Evolutionary conservation across 1,284 basidiomycete species (phyloP), one percentile per base, ranked within the genome.

Genomic region (Porodaedalea pini): DNA sequence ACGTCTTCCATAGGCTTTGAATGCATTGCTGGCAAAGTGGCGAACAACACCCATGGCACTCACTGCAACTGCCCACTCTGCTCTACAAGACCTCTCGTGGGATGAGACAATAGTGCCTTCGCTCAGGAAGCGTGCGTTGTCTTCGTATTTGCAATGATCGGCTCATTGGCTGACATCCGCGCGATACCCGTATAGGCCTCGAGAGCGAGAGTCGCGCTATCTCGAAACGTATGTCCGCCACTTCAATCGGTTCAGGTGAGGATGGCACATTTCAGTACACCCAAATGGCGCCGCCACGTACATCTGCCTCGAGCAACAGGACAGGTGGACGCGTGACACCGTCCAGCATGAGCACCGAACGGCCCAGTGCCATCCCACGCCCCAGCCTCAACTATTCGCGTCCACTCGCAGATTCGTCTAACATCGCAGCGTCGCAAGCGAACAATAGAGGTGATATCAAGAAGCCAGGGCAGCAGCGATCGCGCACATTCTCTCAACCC

Each of bases 31-130:
- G 48, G 37, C 48, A 51, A 23, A 31, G 56, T 57, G 56, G 50
- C 47, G 40, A 47, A 44, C 23, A 31, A 29, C 43, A 29, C 23
- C 48, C 31, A 61, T 61, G 59, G 51, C 59, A 11, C 29, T 61
- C 51, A 61, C 59, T 45, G 56, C 59, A 56, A 57, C 56, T 40
- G 56, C 80, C 47, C 81, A 82, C 71, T 76, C 80, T 59, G 77
- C 79, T 54, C 70, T 78, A 44, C 70, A 77, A 63, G 78, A 78
- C 49, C 82, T 80, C 40, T 80, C 78, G 34, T 88, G 85, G 85
- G 84, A 86, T 67, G 83, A 86, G 66, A 78, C 80, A 56, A 85
- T 88, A 61, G 85, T 88, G 29, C 85, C 85, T 58, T 79, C 83
- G 50, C 73, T 88, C 52, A 78, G 85, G 65, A 84, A 86, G 78